Evolutionary conservation across 1,139 yeast species (phyloP).

Genomic region (Arxiozyma slooffiae): DNA sequence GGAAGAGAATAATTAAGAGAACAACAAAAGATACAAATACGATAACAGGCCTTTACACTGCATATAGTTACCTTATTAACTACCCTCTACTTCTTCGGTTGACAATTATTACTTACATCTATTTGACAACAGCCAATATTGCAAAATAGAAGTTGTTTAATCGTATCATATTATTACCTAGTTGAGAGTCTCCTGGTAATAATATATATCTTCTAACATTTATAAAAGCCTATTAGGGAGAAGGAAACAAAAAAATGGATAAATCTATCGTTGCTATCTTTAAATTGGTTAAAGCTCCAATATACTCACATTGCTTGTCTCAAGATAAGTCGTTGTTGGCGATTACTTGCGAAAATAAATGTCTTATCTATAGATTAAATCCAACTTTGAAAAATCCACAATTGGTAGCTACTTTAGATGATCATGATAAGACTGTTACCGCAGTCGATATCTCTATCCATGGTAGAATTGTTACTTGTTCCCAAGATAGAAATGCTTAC

Average conservation of each 20-base stretch:
- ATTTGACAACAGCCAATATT: not conserved
- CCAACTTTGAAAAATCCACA: slow-evolving; percentile 33
- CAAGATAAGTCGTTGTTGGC: slow-evolving; percentile 62
- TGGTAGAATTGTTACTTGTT: slow-evolving; percentile 90
- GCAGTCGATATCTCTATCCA: slow-evolving; percentile 86
- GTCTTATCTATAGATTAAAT: slow-evolving; percentile 61
- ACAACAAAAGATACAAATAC: no score
- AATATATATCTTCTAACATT: not conserved
- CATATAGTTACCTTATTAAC: not conserved
- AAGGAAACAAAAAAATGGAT: slow-evolving; percentile 6
- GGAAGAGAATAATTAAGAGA: not conserved
- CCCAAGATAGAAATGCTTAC: slow-evolving; percentile 95
- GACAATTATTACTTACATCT: no score
- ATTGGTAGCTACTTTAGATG: slow-evolving; percentile 52
- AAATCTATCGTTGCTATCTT: slow-evolving; percentile 32
- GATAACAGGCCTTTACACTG: not conserved
- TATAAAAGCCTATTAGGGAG: not conserved
- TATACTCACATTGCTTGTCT: slow-evolving; percentile 84
- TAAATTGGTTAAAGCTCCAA: slow-evolving; percentile 73
- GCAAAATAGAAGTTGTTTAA: not conserved
- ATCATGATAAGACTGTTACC: slow-evolving; percentile 91
- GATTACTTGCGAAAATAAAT: slow-evolving; percentile 66
- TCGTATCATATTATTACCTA: slow-evolving; percentile 7
- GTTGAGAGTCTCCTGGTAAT: slow-evolving; percentile 32
- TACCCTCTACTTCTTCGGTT: no score